Evolutionary conservation across 306 rosid genomes (phyloP).

Genomic region (Trifolium repens): DNA sequence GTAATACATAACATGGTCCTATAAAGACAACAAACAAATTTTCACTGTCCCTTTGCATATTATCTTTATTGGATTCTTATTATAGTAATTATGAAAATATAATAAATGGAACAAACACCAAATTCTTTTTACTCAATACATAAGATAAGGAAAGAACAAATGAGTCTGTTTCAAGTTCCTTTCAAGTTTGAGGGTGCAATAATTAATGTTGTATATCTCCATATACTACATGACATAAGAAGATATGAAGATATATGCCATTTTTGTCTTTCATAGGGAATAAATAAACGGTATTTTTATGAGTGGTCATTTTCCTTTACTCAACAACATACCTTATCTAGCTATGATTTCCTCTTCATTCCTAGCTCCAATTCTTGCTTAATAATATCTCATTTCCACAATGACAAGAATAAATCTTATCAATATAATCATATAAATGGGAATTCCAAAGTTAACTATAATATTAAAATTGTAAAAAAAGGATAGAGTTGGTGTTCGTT

Average conservation of each 20-base stretch:
- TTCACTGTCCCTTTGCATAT: constrained; percentile 6
- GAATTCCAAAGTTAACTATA: too few species aligned
- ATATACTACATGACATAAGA: neutral
- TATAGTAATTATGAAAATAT: constrained; percentile 1
- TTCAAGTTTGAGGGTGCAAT: constrained; percentile 36
- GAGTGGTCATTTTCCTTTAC: constrained; percentile 51
- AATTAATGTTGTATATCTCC: constrained; percentile 53
- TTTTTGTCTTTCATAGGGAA: constrained; percentile 36
- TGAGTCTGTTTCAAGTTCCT: constrained; percentile 41
- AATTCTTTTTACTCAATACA: constrained; percentile 16
- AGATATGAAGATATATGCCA: constrained; percentile 24
- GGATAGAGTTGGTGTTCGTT: too few species aligned
- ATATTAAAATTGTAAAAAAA: too few species aligned
- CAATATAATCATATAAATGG: too few species aligned
- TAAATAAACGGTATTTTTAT: constrained; percentile 51
- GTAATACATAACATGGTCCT: constrained; percentile 13
- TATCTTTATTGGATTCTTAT: constrained; percentile 42
- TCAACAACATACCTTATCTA: constrained; percentile 40
- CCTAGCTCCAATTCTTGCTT: constrained; percentile 21
- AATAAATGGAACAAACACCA: constrained; percentile 11
- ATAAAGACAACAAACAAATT: constrained; percentile 15
- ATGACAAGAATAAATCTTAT: constrained; percentile 30
- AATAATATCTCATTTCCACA: constrained; percentile 36
- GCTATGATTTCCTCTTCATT: constrained; percentile 31
- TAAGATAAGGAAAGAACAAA: constrained; percentile 35